These are phyloP conservation scores for Lactarius sanguifluus DNA, from an alignment of 768 basidiomycete genomes.

Conservation along the genomic window DNA sequence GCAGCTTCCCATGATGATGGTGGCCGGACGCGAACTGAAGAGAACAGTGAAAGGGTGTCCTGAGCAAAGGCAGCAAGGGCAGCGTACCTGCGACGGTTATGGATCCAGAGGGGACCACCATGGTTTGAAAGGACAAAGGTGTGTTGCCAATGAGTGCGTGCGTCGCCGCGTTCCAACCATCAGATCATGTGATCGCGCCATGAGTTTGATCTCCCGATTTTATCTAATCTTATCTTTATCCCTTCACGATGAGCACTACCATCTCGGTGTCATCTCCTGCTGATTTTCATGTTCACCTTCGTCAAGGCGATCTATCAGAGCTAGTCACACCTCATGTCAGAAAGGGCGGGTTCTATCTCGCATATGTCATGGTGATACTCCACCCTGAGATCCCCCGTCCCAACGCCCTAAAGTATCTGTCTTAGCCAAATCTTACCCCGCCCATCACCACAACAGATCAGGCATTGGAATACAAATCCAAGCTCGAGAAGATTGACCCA, in stretches of 20 bases:
- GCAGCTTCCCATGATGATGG: conserved; percentile 83
- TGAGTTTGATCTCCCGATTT: not conserved
- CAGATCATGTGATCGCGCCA: conserved; percentile 23
- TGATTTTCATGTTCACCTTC: conserved; percentile 96
- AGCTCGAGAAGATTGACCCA: conserved; percentile 73
- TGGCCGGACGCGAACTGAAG: conserved; percentile 84
- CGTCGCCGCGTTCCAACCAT: conserved; percentile 24
- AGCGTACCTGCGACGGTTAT: conserved; percentile 79
- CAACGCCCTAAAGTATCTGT: not conserved
- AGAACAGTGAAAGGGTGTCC: conserved; percentile 3
- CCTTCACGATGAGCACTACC: conserved; percentile 35
- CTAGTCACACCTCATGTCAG: conserved; percentile 90
- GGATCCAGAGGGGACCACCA: conserved; percentile 82
- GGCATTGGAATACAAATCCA: conserved; percentile 76
- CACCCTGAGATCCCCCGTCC: not conserved
- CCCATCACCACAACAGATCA: conserved; percentile 81
- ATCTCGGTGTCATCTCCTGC: conserved; percentile 64
- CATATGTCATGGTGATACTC: conserved; percentile 89
- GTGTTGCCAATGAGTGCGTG: not conserved
- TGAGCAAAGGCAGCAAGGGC: conserved; percentile 10
- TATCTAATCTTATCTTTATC: conserved; percentile 23
- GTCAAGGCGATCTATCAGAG: conserved; percentile 78
- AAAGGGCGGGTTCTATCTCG: conserved; percentile 84
- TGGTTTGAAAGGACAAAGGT: conserved; percentile 19
- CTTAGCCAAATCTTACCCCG: conserved; percentile 87